Percentiles rank a stretch among this genome's conserved stretches.
phyloP scores from a whole-genome alignment of 352 stramenopile genomes.

The Pythium aquatile region DNA sequence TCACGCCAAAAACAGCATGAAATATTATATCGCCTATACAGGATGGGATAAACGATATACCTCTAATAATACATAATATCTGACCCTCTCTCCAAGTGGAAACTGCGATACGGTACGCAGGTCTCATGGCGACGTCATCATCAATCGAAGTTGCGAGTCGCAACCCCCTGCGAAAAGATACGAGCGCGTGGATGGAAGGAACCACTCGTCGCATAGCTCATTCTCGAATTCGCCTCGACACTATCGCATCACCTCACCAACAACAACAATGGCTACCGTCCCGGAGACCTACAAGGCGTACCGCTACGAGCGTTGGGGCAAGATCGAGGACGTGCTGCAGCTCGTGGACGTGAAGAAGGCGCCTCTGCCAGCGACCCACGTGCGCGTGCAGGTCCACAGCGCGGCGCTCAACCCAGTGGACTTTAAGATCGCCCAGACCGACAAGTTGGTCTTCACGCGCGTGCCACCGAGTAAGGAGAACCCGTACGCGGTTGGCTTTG shows the following conservation, averaged over 20 bases:
- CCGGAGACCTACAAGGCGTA: slow-evolving; percentile 12
- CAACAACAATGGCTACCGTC: background rate
- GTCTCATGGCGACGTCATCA: too few relatives aligned
- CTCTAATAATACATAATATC: too few relatives aligned
- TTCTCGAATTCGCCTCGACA: background rate
- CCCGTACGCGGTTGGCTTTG: slow-evolving; percentile 14
- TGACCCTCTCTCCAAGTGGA: too few relatives aligned
- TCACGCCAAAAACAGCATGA: too few relatives aligned
- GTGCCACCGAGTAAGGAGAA: slow-evolving; percentile 8
- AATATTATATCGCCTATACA: too few relatives aligned
- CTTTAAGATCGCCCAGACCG: slow-evolving; percentile 7
- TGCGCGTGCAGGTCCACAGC: slow-evolving; percentile 19
- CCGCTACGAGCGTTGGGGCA: slow-evolving; percentile 11
- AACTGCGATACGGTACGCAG: too few relatives aligned
- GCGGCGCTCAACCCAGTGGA: slow-evolving; percentile 16
- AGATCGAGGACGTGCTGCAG: slow-evolving; percentile 9
- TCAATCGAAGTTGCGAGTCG: too few relatives aligned
- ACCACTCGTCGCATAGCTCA: too few relatives aligned
- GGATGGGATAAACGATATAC: too few relatives aligned
- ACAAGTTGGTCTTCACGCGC: background rate
- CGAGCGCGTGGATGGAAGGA: too few relatives aligned
- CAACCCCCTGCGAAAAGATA: too few relatives aligned
- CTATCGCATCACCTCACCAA: background rate
- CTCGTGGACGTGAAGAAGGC: background rate
- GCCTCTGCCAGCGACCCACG: slow-evolving; percentile 2